phyloP scores from a whole-genome alignment of 345 rosid genomes.

The Salix brachista region DNA sequence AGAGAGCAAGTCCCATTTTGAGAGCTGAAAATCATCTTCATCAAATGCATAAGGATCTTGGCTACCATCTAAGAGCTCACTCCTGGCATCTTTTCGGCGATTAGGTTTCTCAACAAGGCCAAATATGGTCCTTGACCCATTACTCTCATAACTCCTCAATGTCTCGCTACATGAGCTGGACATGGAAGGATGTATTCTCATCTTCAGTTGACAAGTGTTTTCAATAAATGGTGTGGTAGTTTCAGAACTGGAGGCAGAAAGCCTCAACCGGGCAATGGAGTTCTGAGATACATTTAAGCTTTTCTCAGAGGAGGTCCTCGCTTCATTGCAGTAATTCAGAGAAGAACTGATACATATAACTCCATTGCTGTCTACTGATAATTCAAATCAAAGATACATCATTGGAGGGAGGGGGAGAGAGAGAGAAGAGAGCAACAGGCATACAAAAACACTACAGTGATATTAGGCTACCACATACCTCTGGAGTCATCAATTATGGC shows the following conservation, averaged over 20 bases:
- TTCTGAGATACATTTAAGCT: slow-evolving; percentile 43
- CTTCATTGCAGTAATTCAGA: slow-evolving; percentile 29
- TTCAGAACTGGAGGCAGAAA: slow-evolving; percentile 46
- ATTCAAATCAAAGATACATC: slow-evolving; percentile 9
- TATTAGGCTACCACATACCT: slow-evolving; percentile 41
- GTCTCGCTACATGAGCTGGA: slow-evolving; percentile 47
- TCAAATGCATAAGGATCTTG: slow-evolving; percentile 88
- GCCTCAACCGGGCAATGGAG: slow-evolving; percentile 39
- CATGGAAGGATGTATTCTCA: slow-evolving; percentile 46
- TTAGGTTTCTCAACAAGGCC: slow-evolving; percentile 30
- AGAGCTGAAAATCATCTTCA: slow-evolving; percentile 65
- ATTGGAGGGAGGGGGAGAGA: neutral
- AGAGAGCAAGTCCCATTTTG: slow-evolving; percentile 66
- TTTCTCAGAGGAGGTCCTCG: slow-evolving; percentile 34
- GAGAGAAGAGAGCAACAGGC: neutral
- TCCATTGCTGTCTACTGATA: slow-evolving; percentile 47
- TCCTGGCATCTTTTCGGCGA: slow-evolving; percentile 25
- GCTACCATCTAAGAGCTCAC: slow-evolving; percentile 39
- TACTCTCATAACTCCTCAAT: slow-evolving; percentile 36
- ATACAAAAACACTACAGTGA: slow-evolving; percentile 8
- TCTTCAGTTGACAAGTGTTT: slow-evolving; percentile 38
- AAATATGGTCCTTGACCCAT: slow-evolving; percentile 37
- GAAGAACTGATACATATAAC: slow-evolving; percentile 45
- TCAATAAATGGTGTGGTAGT: slow-evolving; percentile 37
- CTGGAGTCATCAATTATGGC: slow-evolving; percentile 31